Conservation (phyloP, 2,329 filamentous ascomycete species). For the Aspergillus puulaauensis region DNA sequence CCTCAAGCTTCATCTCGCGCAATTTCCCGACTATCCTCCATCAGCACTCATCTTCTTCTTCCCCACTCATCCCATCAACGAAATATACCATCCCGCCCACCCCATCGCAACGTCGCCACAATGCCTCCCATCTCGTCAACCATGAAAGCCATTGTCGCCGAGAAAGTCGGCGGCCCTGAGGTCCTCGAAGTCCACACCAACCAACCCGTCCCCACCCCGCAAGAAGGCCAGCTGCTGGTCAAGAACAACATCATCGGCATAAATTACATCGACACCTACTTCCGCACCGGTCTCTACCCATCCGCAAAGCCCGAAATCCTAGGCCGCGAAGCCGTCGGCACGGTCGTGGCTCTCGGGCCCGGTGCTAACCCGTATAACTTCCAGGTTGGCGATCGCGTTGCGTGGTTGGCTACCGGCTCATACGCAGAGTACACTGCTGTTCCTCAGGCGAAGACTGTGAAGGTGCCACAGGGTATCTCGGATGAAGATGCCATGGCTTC, state of each 20-base stretch:
- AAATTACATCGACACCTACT: conserved; percentile 92
- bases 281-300: conserved; percentile 80
- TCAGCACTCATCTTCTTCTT: conserved; percentile 2
- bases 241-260: conserved; percentile 78
- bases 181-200: conserved; percentile 71
- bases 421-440: conserved; percentile 63
- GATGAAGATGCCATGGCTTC: conserved; percentile 66
- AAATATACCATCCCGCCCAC: conserved; percentile 3
- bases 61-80: conserved; percentile 4
- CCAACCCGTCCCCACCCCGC: conserved; percentile 66
- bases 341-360: conserved; percentile 61
- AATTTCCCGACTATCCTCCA: conserved; percentile 7
- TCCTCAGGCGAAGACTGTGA: conserved; percentile 54
- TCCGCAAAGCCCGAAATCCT: conserved; percentile 70
- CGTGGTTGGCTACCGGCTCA: conserved; percentile 59
- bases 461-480: conserved; percentile 63
- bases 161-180: conserved; percentile 70
- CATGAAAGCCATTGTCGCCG: conserved; percentile 72
- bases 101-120: conserved; percentile 32
- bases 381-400: conserved; percentile 67
- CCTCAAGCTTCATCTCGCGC: conserved; percentile 1
- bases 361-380: conserved; percentile 55
- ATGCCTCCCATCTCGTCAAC: conserved; percentile 56
- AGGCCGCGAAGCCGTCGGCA: conserved; percentile 76
- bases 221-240: conserved; percentile 73